phyloP scores from a whole-genome alignment of 768 basidiomycete genomes.

The Amanita molliuscula region DNA sequence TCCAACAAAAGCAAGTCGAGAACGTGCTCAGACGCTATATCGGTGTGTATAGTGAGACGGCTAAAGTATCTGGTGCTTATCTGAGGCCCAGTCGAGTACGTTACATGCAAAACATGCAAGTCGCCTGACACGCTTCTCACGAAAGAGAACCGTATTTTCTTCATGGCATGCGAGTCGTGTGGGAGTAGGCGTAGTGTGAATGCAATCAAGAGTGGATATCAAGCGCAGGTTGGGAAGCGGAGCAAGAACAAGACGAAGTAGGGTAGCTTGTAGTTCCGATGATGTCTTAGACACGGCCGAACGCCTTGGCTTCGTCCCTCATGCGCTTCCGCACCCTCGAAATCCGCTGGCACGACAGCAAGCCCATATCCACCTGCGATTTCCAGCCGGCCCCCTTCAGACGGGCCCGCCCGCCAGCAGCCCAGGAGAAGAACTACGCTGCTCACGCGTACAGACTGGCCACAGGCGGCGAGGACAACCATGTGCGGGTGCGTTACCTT shows the following conservation, averaged over 20 bases:
- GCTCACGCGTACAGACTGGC: conserved; percentile 82
- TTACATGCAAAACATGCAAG: conserved; percentile 99
- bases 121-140: conserved; percentile 93
- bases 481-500: conserved; percentile 72
- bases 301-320: not conserved
- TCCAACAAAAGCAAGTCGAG: conserved; percentile 98
- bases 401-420: conserved; percentile 58
- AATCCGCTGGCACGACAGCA: conserved; percentile 94
- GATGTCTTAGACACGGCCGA: conserved; percentile 2
- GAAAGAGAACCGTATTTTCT: conserved; percentile 99
- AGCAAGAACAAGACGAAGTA: conserved; percentile 74
- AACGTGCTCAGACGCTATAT: conserved; percentile 95
- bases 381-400: conserved; percentile 82
- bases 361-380: conserved; percentile 94
- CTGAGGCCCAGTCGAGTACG: conserved; percentile 73
- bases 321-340: conserved; percentile 90
- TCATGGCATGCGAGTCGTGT: conserved; percentile 90
- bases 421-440: conserved; percentile 44
- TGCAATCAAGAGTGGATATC: conserved; percentile 97
- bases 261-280: conserved; percentile 1
- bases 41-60: conserved; percentile 40
- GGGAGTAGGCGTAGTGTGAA: conserved; percentile 88
- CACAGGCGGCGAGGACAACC: conserved; percentile 94
- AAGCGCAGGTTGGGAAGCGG: conserved; percentile 87
- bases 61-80: not conserved